Base-by-base conservation (phyloP, 345 rosid species). In the Gossypium bickii region DNA sequence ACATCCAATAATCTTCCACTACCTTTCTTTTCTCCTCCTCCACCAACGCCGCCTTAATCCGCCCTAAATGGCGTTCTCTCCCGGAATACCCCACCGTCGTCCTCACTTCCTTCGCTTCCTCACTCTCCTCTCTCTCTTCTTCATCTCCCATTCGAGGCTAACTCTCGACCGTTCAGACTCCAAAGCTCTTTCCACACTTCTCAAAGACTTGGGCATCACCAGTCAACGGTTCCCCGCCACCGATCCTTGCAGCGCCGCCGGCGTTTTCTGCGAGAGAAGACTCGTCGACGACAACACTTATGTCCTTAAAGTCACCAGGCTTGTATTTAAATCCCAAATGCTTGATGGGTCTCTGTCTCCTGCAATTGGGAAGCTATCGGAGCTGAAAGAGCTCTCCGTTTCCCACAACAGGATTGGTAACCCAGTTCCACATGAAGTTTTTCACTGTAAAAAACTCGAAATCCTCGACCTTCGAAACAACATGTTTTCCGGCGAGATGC, bases 201-300 rank as follows among this genome's bases (percentile, higher is more conserved):
- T 78, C 7, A 83, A 75, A 61, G 84, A 85, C 83, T 74, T 94
- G 61, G 92, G 92, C 47, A 67, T 86, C 87, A 56, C 56, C 62
- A 52, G 83, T 77, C 89, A 85, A 85, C 87, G 74, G 44, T 76
- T 60, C 59, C 44, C 60, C 58, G 78, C 83, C 53, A 56, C 77
- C 70, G 53, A 82, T 24, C 92, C 89, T 0, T 94, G 98, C 72
- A 83, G 79, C 80, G 57, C 43, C 48, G 76, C 87, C 7, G 96
- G 90, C 10, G 89, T 94, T 18, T 83, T 83, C 78, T 94, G 98
- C 76, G 96, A 94, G 88, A 80, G 93, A 71, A 75, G 93, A 24
- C 80, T 83, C 79, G 78, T 91, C 0, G 34, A 66, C 52, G 69
- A 79, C 78, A 67, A 78, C 17, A 84, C 88, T 24, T 86, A 88